Conservation (phyloP, 75 land plant genomes). For the Adiantum capillusveneris region DNA sequence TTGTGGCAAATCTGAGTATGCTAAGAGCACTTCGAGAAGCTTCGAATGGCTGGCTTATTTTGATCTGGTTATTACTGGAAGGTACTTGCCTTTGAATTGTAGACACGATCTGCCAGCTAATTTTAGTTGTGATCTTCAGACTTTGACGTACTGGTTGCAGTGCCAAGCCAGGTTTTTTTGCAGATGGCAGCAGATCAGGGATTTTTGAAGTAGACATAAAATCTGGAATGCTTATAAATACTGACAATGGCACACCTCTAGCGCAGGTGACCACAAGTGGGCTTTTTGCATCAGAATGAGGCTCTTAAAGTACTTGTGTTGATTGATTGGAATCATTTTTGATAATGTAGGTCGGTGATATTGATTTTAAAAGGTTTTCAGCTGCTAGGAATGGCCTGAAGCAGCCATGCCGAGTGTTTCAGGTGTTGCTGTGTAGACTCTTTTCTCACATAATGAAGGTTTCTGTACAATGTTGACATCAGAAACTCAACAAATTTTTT, state of each 20-base stretch:
- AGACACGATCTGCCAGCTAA: too few relatives aligned
- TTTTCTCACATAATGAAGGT: too few relatives aligned
- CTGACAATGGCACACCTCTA: slow-evolving; percentile 93
- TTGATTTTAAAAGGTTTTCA: slow-evolving; percentile 17
- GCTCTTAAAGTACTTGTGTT: background rate
- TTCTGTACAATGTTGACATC: too few relatives aligned
- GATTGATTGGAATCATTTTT: background rate
- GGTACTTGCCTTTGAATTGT: slow-evolving; percentile 2
- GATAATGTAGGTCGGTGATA: slow-evolving; percentile 48
- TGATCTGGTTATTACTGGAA: slow-evolving; percentile 21
- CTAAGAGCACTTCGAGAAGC: slow-evolving; percentile 8
- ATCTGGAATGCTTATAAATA: slow-evolving; percentile 91
- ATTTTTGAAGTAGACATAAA: slow-evolving; percentile 86
- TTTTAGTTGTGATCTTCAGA: too few relatives aligned
- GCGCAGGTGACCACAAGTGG: slow-evolving; percentile 99
- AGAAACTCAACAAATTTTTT: background rate
- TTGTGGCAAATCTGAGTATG: slow-evolving; percentile 10
- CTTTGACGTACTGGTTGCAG: slow-evolving; percentile 21
- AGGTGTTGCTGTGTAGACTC: slow-evolving; percentile 34
- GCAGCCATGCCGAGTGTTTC: slow-evolving; percentile 70
- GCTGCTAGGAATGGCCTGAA: slow-evolving; percentile 21
- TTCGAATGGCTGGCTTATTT: slow-evolving; percentile 17
- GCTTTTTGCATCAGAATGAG: slow-evolving; percentile 1
- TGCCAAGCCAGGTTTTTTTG: slow-evolving; percentile 87
- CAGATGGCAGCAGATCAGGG: slow-evolving; percentile 75